Conservation (phyloP, 2,329 filamentous ascomycete species). For the Aspergillus sp. region DNA sequence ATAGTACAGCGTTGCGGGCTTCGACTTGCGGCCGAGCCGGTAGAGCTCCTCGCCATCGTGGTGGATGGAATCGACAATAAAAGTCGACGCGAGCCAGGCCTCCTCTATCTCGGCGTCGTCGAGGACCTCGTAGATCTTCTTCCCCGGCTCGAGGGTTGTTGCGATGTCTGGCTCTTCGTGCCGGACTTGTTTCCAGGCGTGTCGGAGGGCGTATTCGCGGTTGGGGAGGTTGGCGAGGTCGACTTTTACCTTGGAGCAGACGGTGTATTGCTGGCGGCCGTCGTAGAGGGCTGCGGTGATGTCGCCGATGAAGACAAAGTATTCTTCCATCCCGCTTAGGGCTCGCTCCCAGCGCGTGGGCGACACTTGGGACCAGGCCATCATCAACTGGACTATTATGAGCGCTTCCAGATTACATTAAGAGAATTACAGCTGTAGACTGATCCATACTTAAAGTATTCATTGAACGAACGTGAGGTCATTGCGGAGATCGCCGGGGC, state of each 20-base stretch:
- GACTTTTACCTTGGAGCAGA: not conserved
- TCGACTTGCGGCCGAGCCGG: not conserved
- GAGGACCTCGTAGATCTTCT: constrained; percentile 1
- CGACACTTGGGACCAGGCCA: not conserved
- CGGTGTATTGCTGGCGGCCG: not conserved
- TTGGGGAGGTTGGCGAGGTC: not conserved
- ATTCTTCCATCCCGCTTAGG: not conserved
- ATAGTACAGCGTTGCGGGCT: constrained; percentile 3
- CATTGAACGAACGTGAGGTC: too few species aligned
- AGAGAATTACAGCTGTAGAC: too few species aligned
- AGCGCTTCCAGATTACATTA: too few species aligned
- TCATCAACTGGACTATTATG: not conserved
- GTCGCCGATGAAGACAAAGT: not conserved
- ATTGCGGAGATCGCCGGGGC: too few species aligned
- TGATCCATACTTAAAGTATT: too few species aligned
- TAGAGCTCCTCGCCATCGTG: not conserved
- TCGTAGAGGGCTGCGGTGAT: not conserved
- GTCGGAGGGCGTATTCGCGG: not conserved
- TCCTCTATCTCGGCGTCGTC: not conserved
- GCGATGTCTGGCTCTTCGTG: constrained; percentile 1
- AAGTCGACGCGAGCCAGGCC: not conserved
- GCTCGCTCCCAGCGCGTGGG: not conserved
- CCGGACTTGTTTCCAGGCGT: constrained; percentile 1
- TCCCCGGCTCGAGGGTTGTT: not conserved
- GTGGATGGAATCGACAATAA: not conserved